phyloP scores from a whole-genome alignment of 768 basidiomycete genomes.

The Pleurotus salmoneostramineus region DNA sequence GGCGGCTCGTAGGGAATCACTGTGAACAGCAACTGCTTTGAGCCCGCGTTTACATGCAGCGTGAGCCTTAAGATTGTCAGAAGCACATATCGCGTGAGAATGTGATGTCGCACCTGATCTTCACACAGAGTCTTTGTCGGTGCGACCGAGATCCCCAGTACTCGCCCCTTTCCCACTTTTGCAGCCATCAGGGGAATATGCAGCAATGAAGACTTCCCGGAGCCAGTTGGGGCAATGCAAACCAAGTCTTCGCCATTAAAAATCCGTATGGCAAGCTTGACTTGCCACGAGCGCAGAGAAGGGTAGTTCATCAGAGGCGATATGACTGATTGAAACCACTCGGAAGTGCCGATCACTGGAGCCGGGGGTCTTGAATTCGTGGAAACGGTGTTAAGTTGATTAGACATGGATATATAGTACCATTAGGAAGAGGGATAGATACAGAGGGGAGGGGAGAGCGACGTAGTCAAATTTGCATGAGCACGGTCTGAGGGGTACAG shows the following conservation, averaged over 20 bases:
- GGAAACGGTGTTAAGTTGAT: too few species aligned
- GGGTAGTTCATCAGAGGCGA: neutral
- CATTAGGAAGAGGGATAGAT: too few species aligned
- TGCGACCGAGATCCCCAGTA: neutral
- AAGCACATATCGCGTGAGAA: neutral
- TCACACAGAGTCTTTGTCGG: neutral
- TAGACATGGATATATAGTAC: too few species aligned
- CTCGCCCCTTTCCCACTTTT: neutral
- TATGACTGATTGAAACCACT: neutral
- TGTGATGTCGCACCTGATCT: neutral
- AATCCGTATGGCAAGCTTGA: neutral
- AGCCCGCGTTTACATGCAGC: neutral
- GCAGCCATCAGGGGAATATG: neutral
- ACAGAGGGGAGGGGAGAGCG: too few species aligned
- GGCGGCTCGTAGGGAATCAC: neutral
- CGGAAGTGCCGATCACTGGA: slow-evolving; percentile 13
- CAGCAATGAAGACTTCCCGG: neutral
- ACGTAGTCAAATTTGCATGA: too few species aligned
- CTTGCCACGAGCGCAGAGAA: neutral
- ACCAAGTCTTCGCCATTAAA: neutral
- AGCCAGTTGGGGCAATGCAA: neutral
- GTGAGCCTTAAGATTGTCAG: neutral
- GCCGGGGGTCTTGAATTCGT: too few species aligned
- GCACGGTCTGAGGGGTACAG: too few species aligned
- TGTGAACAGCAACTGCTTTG: neutral